These are phyloP conservation scores for Aspergillus sp. DNA, from an alignment of 2,329 filamentous ascomycete species.

Conservation along the genomic window DNA sequence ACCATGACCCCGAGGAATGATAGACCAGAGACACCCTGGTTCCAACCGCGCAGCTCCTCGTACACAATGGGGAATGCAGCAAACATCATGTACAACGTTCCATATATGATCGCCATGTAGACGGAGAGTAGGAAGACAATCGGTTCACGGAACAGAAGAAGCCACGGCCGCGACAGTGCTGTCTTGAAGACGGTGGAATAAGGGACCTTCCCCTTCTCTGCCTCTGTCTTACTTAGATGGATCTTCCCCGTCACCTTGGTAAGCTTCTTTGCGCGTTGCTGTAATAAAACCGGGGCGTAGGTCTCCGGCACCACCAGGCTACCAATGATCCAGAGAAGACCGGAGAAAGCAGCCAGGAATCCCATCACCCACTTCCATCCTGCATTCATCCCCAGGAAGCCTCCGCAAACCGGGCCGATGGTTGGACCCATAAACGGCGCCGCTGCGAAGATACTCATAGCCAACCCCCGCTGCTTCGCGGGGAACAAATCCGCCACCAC, in stretches of 20 bases:
- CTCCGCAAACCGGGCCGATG: conserved; percentile 64
- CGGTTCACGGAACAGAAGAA: background rate
- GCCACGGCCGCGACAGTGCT: background rate
- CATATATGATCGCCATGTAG: background rate
- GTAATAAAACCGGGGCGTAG: background rate
- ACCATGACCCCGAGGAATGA: background rate
- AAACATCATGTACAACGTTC: background rate
- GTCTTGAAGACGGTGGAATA: background rate
- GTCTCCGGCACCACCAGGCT: background rate
- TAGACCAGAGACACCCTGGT: background rate
- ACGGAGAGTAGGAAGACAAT: background rate
- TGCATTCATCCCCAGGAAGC: conserved; percentile 61
- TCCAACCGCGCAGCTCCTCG: background rate
- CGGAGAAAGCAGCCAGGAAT: conserved; percentile 62
- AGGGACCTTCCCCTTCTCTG: background rate
- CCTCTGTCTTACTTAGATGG: background rate
- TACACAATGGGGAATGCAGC: background rate
- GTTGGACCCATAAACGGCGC: conserved; percentile 66
- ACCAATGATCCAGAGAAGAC: conserved; percentile 50
- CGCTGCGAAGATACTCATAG: conserved; percentile 64
- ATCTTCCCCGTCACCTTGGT: background rate
- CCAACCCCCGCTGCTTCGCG: conserved; percentile 53
- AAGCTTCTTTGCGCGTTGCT: background rate
- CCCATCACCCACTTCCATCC: conserved; percentile 69
- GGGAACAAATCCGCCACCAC: conserved; percentile 61